Conservation (phyloP, 108 stramenopile species). For the Licmophora abbreviata region DNA sequence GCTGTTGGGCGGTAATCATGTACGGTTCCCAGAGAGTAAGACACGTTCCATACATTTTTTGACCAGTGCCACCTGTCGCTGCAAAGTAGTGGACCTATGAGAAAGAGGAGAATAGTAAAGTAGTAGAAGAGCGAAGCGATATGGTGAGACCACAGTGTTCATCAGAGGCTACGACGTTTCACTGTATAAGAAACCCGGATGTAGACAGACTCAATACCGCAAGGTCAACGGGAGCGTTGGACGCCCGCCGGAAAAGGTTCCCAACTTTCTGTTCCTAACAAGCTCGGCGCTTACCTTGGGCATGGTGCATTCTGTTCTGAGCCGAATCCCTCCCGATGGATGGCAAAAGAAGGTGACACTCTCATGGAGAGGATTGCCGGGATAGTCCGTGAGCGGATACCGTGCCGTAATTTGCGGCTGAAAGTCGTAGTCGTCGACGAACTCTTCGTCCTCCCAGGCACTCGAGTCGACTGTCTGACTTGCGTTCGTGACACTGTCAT, state of each 20-base stretch:
- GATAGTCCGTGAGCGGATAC: slow-evolving; percentile 58
- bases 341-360: slow-evolving; percentile 67
- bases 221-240: no score
- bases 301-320: slow-evolving; percentile 34
- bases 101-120: neutral
- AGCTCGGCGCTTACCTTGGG: slow-evolving; percentile 70
- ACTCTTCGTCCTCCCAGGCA: neutral
- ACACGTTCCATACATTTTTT: slow-evolving; percentile 73
- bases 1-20: slow-evolving; percentile 21
- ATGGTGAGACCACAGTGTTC: no score
- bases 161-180: neutral
- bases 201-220: no score
- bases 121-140: slow-evolving; percentile 3
- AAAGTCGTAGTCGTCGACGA: slow-evolving; percentile 40
- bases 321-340: slow-evolving; percentile 53
- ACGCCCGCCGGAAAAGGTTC: no score
- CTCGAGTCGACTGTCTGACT: no score
- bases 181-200: neutral
- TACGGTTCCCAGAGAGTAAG: slow-evolving; percentile 65
- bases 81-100: slow-evolving; percentile 67
- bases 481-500: neutral
- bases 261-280: no score
- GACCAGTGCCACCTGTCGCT: slow-evolving; percentile 63
- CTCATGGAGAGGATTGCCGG: slow-evolving; percentile 68
- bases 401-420: slow-evolving; percentile 60